Evolutionary conservation across 257 asterid species (phyloP).

Genomic region (Solanum rostratum): DNA sequence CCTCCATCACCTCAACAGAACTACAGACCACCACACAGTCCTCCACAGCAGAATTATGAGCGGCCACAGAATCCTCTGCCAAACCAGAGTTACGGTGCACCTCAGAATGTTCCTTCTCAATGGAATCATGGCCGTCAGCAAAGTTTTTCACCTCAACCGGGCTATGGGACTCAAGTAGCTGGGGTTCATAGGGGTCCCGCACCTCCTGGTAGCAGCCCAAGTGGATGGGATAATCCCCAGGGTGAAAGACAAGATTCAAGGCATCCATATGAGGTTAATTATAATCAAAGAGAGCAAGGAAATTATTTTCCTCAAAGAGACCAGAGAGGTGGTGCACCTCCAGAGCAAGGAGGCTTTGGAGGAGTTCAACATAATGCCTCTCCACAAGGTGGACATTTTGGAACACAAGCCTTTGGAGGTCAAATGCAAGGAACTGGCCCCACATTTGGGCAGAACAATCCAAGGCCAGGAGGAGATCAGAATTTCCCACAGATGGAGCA

Average conservation of each 20-base stretch:
- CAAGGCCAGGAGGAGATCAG: not conserved
- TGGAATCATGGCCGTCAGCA: conserved; percentile 26
- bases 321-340: conserved; percentile 5
- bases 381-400: not conserved
- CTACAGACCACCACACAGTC: conserved; percentile 7
- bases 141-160: conserved; percentile 10
- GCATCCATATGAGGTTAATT: not conserved
- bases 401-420: not conserved
- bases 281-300: conserved; percentile 6
- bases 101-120: conserved; percentile 22
- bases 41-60: conserved; percentile 11
- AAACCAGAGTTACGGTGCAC: conserved; percentile 11
- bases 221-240: conserved; percentile 11
- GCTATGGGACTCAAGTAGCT: conserved; percentile 7
- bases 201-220: conserved; percentile 9
- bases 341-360: conserved; percentile 16
- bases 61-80: not conserved
- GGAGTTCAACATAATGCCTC: conserved; percentile 18
- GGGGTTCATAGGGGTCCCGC: conserved; percentile 22
- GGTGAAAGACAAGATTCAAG: conserved; percentile 9
- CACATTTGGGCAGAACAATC: not conserved
- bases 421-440: not conserved
- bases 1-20: conserved; percentile 7
- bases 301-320: conserved; percentile 1
- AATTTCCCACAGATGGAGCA: not conserved